These are phyloP conservation scores for Barbatosphaeria neglecta DNA, from an alignment of 495 filamentous ascomycete species.

Conservation along the genomic window DNA sequence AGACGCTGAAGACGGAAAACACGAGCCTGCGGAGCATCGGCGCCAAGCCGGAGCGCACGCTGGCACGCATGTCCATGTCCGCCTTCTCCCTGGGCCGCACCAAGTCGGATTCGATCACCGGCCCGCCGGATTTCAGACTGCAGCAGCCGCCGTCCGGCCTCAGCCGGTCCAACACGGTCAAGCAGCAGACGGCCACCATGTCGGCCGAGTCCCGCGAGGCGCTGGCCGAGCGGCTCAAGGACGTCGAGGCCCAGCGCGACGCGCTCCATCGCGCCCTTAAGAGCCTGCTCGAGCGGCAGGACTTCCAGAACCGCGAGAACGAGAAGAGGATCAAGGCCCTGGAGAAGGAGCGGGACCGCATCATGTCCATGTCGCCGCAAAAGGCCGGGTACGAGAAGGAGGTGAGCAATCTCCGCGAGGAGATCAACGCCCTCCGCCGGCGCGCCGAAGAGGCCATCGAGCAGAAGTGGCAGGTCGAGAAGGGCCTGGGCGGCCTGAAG, in stretches of 20 bases:
- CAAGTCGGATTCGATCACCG: constrained; percentile 33
- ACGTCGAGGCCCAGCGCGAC: constrained; percentile 87
- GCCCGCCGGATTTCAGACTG: constrained; percentile 10
- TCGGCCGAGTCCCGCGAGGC: constrained; percentile 58
- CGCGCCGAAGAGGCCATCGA: constrained; percentile 94
- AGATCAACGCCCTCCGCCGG: constrained; percentile 73
- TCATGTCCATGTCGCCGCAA: constrained; percentile 56
- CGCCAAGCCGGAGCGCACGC: constrained; percentile 2
- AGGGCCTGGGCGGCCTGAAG: constrained; percentile 80
- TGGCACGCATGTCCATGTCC: constrained; percentile 13
- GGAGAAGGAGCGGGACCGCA: constrained; percentile 66
- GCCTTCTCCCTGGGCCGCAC: constrained; percentile 23
- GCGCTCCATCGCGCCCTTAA: constrained; percentile 77
- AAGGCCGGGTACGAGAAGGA: constrained; percentile 73
- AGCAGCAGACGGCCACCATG: constrained; percentile 38
- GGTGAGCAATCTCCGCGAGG: constrained; percentile 62
- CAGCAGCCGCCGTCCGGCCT: constrained; percentile 24
- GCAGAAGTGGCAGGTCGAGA: constrained; percentile 93
- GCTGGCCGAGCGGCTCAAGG: constrained; percentile 75
- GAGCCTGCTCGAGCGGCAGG: constrained; percentile 77
- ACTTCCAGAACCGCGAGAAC: constrained; percentile 68
- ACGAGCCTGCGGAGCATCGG: background rate
- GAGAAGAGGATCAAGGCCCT: constrained; percentile 62
- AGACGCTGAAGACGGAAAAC: constrained; percentile 58
- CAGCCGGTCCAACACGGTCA: constrained; percentile 50